Base-by-base conservation (phyloP, 2,329 filamentous ascomycete species). In the Microdochium bolleyi region DNA sequence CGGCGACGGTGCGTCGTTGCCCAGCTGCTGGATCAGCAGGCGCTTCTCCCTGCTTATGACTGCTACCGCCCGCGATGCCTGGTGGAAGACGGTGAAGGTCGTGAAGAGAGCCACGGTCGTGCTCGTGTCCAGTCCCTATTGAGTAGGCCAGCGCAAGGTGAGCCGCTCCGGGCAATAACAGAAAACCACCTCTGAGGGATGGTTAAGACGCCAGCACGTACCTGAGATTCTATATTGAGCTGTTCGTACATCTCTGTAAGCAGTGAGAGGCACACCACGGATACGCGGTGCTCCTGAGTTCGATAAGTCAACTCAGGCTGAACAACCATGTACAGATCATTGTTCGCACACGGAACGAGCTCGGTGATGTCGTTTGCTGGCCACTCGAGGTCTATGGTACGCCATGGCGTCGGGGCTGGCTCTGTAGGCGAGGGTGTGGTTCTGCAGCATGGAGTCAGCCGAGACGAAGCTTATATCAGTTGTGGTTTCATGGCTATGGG, bases 31-130 rank as follows among this genome's bases (percentile, higher is more conserved):
- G 22, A 65, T 55, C 32, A 63, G 57, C 0, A 66, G 54, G 16
- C 55, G 54, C 24, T 64, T 64, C 49, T 63, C 60, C 1, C 64
- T 59, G 1, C 61, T 62, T 14, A 66, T 58, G 30, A 66, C 30
- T 54, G 2, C 58, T 58, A 49, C 62, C 62, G 11, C 56, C 52
- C 10, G 51, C 44, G 22, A 56, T 54, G 1, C 3, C n/a, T 52
- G 49, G 21, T 55, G 58, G 19, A 65, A 61, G 1, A 61, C 56
- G 2, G 58, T 58, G 34, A 67, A 61, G n/a, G 64, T 59, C 2
- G 64, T 66, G 51, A 65, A 66, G 2, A 67, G 57, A 3, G 59
- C 57, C 2, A 57, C 59, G 9, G 58, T 61, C 38, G 52, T 61
- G 49, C 56, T 60, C n/a, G 51, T 59, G 38, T 60, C 60, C 19